phyloP scores from a whole-genome alignment of 176 grass and related monocot genomes.

The Triticum aestivum region IWGSC_CS_RefSeq_v2.1 NC_057797.1:155071606-155072105 shows the following conservation, averaged over 20 bases:
- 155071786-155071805: conserved; percentile 39
- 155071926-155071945: conserved; percentile 29
- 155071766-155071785: conserved; percentile 33
- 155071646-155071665: background rate
- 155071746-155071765: conserved; percentile 40
- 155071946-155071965: conserved; percentile 42
- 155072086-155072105: background rate
- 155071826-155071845: conserved; percentile 42
- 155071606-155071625: background rate
- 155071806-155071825: conserved; percentile 28
- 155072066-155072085: background rate
- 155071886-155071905: conserved; percentile 34
- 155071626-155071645: background rate
- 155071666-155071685: conserved; percentile 31
- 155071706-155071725: conserved; percentile 39
- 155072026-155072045: background rate
- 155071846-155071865: conserved; percentile 37
- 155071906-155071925: conserved; percentile 54
- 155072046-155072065: background rate
- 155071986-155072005: conserved; percentile 48
- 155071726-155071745: conserved; percentile 52
- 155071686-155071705: conserved; percentile 42
- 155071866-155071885: conserved; percentile 9
- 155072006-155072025: conserved; percentile 27
- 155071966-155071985: conserved; percentile 42